Conservation (phyloP, 768 basidiomycete genomes). For the Lyophyllum atratum region DNA sequence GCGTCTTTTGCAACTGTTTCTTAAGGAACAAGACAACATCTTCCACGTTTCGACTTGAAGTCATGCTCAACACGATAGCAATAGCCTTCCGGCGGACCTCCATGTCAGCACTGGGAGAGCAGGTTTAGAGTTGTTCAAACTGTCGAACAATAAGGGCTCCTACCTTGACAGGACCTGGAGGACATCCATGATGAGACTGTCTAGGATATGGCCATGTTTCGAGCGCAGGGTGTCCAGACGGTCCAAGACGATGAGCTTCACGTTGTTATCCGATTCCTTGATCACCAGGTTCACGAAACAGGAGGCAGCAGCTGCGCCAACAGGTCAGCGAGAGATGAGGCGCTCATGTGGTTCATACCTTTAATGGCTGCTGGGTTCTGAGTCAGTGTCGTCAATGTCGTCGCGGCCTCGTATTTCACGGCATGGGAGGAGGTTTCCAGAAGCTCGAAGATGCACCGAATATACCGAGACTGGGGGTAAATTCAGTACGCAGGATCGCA, state of each 20-base stretch:
- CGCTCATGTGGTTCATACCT: slow-evolving; percentile 46
- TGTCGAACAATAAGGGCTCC: not conserved
- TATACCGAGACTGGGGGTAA: slow-evolving; percentile 76
- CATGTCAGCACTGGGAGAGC: slow-evolving; percentile 77
- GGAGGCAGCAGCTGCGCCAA: slow-evolving; percentile 74
- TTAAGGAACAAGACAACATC: slow-evolving; percentile 96
- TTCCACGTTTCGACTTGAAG: slow-evolving; percentile 92
- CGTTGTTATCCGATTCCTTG: slow-evolving; percentile 99
- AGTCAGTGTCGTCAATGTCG: slow-evolving; percentile 89
- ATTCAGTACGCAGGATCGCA: slow-evolving; percentile 10
- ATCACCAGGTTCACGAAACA: slow-evolving; percentile 86
- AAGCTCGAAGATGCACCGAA: slow-evolving; percentile 90
- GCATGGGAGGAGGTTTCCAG: slow-evolving; percentile 88
- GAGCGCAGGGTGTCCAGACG: slow-evolving; percentile 80
- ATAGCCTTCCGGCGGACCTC: slow-evolving; percentile 95
- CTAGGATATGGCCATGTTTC: slow-evolving; percentile 87
- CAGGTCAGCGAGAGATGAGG: not conserved
- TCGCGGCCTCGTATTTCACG: slow-evolving; percentile 97
- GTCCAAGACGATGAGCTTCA: slow-evolving; percentile 95
- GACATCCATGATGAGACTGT: slow-evolving; percentile 93
- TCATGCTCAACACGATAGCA: slow-evolving; percentile 87
- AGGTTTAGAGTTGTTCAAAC: not conserved
- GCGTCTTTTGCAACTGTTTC: slow-evolving; percentile 94
- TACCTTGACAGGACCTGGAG: slow-evolving; percentile 87
- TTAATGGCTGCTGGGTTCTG: slow-evolving; percentile 96